Conservation (phyloP, 2,329 filamentous ascomycete species). For the Dryadomyces sulphureus region DNA sequence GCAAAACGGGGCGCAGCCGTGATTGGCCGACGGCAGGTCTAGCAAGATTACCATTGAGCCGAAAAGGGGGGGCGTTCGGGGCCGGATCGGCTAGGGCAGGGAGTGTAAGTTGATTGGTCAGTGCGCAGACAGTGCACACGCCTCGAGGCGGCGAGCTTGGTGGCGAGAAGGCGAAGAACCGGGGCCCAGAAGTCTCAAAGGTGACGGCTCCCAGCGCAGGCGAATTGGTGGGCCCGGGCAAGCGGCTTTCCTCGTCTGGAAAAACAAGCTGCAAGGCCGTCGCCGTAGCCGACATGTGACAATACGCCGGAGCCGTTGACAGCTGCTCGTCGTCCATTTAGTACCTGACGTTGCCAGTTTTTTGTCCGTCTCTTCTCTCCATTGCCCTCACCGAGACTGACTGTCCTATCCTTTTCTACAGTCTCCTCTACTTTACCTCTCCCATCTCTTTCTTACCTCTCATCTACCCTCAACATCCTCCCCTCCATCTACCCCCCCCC, state of each 20-base stretch:
- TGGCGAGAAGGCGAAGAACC: no score
- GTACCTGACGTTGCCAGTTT: conserved; percentile 1
- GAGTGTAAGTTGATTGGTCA: conserved; percentile 11
- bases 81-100: conserved; percentile 1
- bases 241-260: conserved; percentile 2
- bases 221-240: no score
- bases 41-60: conserved; percentile 3
- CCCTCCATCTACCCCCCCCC: background rate
- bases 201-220: no score
- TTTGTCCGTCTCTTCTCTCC: conserved; percentile 4
- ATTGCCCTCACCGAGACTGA: conserved; percentile 6
- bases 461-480: conserved; percentile 5
- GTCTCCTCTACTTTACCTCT: conserved; percentile 4
- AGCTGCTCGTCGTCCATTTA: no score
- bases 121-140: background rate
- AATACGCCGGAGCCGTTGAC: background rate
- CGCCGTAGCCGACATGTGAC: conserved; percentile 10
- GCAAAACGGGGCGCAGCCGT: conserved; percentile 6
- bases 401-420: background rate
- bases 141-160: background rate
- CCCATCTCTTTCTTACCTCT: conserved; percentile 2
- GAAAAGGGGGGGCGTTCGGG: background rate
- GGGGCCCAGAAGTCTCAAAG: no score
- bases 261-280: no score
- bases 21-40: conserved; percentile 7